Evolutionary conservation across 1,139 yeast genomes (phyloP), one percentile per base, ranked within the genome.

Genomic region (Magnusiomyces tetraspermus): DNA sequence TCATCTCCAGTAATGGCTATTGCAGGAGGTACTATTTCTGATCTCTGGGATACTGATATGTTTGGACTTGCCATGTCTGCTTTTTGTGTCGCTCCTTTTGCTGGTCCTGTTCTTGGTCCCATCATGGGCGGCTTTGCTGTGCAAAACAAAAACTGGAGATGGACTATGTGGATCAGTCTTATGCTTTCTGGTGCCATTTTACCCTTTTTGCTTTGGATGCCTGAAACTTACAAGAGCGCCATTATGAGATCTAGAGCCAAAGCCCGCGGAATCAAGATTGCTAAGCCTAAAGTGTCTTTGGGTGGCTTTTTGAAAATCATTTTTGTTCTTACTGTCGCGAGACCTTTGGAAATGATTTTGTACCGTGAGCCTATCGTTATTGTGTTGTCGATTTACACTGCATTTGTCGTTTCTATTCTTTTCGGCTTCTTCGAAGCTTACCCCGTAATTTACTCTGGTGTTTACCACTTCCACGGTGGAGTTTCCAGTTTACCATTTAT

Each of bases 51-150:
- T 83, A 70, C 70, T 79, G 60, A 84, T 82, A 42, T 88, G 87
- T 43, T 82, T 81, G 67, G 68, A 13, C 50, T 82, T 19, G 90
- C 92, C 21, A 78, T 85, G 78, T 79, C 87, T 1, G 67, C 79
- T 36, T 85, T 85, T 72, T 82, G 88, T 67, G 68, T 84, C 53
- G 84, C 87, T 23, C 90, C 94, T 24, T 82, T 85, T 62, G 76
- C 83, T 66, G 95, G 95, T 56, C 95, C 96, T 1, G 85, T 84
- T 44, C 68, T 85, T 50, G 94, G 95, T 48, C 95, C 95, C 22
- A 75, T 86, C 51, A 78, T 86, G 63, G 94, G 94, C 54, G 87
- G 89, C 0, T 85, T 81, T 64, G 85, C 85, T 22, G 83, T 82
- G 22, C 80, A 82, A 62, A 65, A 75, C 51, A 77, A 82, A 63